These are phyloP conservation scores for Aspergillus sp. DNA, from an alignment of 2,329 filamentous ascomycete genomes.

Conservation along the genomic window DNA sequence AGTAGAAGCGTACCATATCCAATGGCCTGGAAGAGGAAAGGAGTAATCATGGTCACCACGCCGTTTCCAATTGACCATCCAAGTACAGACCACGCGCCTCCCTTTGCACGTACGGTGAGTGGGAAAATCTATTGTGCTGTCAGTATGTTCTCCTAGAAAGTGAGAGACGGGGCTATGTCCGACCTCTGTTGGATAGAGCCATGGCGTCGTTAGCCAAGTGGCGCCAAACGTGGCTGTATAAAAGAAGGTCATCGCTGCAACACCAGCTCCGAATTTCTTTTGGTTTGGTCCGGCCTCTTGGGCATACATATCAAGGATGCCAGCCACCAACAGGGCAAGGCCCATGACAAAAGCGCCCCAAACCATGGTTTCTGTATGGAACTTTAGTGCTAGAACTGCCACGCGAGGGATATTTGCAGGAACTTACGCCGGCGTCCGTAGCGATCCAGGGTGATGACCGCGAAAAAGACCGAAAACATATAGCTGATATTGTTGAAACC, in stretches of 20 bases:
- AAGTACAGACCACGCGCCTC: constrained; percentile 64
- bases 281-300: constrained; percentile 35
- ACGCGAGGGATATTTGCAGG: background rate
- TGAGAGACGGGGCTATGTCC: background rate
- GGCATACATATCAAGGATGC: constrained; percentile 47
- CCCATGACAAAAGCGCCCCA: constrained; percentile 57
- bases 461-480: constrained; percentile 57
- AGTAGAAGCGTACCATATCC: constrained; percentile 65
- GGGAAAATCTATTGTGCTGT: constrained; percentile 50
- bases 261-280: constrained; percentile 52
- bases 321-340: constrained; percentile 57
- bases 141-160: background rate
- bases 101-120: constrained; percentile 59
- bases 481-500: constrained; percentile 48
- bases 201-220: constrained; percentile 52
- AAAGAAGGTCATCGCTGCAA: constrained; percentile 60
- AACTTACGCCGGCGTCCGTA: constrained; percentile 53
- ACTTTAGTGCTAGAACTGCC: background rate
- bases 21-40: constrained; percentile 52
- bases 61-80: constrained; percentile 67
- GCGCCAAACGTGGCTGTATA: constrained; percentile 57
- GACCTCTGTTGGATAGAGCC: constrained; percentile 57
- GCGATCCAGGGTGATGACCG: constrained; percentile 59
- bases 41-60: constrained; percentile 38
- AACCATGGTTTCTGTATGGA: constrained; percentile 37